Percentiles rank a stretch among this genome's conserved stretches.
phyloP scores from a whole-genome alignment of 352 stramenopile species.

The Stephanocyclus meneghinianus region DNA sequence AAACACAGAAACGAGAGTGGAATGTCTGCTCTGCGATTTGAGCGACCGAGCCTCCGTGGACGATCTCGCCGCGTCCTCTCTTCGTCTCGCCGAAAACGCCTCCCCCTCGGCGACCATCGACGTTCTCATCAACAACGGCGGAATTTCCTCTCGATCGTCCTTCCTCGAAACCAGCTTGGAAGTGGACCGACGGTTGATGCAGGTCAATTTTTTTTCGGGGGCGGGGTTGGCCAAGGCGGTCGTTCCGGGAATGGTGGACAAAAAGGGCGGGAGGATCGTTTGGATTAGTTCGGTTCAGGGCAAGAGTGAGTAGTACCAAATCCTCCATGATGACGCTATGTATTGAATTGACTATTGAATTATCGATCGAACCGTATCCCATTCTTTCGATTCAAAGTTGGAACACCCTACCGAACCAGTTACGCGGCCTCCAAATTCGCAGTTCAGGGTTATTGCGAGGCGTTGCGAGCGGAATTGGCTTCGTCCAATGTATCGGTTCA shows the following conservation, averaged over 20 bases:
- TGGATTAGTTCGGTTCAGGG: slow-evolving; percentile 77
- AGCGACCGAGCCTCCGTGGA: slow-evolving; percentile 49
- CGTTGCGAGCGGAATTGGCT: slow-evolving; percentile 75
- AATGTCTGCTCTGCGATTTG: slow-evolving; percentile 66
- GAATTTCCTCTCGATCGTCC: slow-evolving; percentile 68
- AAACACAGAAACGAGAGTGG: slow-evolving; percentile 24
- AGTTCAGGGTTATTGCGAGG: slow-evolving; percentile 83
- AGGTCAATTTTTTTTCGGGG: slow-evolving; percentile 80
- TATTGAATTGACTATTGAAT: no score
- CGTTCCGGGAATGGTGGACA: slow-evolving; percentile 67
- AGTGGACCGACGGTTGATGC: slow-evolving; percentile 74
- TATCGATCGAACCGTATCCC: background rate
- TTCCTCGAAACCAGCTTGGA: slow-evolving; percentile 73
- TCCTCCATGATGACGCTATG: no score
- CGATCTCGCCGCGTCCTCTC: slow-evolving; percentile 38
- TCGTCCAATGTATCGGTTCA: slow-evolving; percentile 69
- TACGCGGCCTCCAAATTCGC: slow-evolving; percentile 85
- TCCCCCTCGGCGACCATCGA: slow-evolving; percentile 45
- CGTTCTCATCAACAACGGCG: slow-evolving; percentile 76
- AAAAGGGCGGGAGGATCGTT: slow-evolving; percentile 52
- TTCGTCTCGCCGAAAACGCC: slow-evolving; percentile 29
- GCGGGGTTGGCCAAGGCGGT: slow-evolving; percentile 61
- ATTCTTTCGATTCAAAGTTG: slow-evolving; percentile 45
- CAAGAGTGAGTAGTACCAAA: slow-evolving; percentile 55
- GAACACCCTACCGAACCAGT: slow-evolving; percentile 75